Base-by-base conservation (phyloP, 2,329 filamentous ascomycete species). In the Penicillium sclerotigenum region DNA sequence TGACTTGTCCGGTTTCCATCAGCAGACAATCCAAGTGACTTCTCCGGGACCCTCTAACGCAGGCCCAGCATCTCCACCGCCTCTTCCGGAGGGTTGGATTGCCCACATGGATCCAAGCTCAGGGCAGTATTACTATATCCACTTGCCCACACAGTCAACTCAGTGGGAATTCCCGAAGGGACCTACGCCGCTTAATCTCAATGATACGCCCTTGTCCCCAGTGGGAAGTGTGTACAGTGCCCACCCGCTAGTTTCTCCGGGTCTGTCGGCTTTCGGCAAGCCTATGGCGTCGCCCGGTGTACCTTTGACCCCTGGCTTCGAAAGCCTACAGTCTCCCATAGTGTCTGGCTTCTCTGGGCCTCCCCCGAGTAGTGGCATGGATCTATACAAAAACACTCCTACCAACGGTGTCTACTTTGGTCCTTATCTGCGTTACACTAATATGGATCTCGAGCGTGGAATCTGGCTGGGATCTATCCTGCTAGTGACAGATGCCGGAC, bases 121-220 rank as follows among this genome's bases (percentile, higher is more conserved):
- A 2, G 94, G 94, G 1, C 93, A 97, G 70, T 99, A 97, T 75
- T 99, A 99, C 74, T 99, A 99, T 69, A 99, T 99, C 57, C 94
- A 99, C 72, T 81, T 99, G 29, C 89, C 92, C 1, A 92, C 90
- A 0, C 94, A 97, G 71, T 91, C 92, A 3, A 99, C 94, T 0
- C 94, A 99, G 71, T 99, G 94, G 94, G 94, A 99, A 69, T 97
- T 97, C 64, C 94, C 94, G 28, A 97, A 97, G 75, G 93, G 93
- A 0, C 92, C 92, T 0, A 96, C 91, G 24, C 93, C 93, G 1
- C 81, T 97, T 52, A 89, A 90, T 60, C 83, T 96, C 61, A 91
- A 95, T 57, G 83, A 89, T 14, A 81, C 86, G 16, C 93, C 93
- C 0, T 77, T 97, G 54, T 97, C 93, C 7, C 93, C 93, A 0